These are phyloP conservation scores for Vaccinium corymbosum DNA, from an alignment of 148 eudicot species.

Conservation along the genomic window DNA sequence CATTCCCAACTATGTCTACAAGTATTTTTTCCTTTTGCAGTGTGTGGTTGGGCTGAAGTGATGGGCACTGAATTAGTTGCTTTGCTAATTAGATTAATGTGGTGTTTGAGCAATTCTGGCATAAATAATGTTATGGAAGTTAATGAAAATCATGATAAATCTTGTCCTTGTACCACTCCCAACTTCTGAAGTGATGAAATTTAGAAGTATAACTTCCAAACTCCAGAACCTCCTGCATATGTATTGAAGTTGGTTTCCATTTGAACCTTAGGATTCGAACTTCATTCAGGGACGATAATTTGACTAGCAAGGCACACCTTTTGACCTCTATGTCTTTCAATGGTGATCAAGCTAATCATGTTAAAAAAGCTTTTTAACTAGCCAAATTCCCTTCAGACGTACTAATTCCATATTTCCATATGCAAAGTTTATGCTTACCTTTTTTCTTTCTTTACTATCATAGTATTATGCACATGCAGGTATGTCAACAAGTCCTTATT, in stretches of 20 bases:
- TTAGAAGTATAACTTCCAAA: not conserved
- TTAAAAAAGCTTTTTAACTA: not conserved
- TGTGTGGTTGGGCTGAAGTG: not conserved
- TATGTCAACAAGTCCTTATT: not conserved
- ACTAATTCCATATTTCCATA: not conserved
- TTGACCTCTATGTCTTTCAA: not conserved
- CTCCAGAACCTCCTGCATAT: not conserved
- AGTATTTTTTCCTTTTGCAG: not conserved
- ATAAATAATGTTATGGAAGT: not conserved
- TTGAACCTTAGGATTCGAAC: not conserved
- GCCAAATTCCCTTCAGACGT: not conserved
- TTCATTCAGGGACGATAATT: not conserved
- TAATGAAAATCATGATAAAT: not conserved
- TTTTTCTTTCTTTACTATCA: too few relatives aligned
- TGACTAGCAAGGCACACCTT: not conserved
- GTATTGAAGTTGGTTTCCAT: not conserved
- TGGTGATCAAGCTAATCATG: not conserved
- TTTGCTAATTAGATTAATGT: not conserved
- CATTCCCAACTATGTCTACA: not conserved
- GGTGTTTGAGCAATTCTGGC: not conserved
- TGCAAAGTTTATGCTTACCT: not conserved
- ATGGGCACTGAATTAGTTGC: slow-evolving; percentile 7
- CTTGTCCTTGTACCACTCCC: not conserved
- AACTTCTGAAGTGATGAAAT: not conserved
- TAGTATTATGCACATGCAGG: not conserved